Evolutionary conservation across 169 alveolate genomes (phyloP), one percentile per base, ranked within the genome.

Genomic region (Plasmodium adleri): DNA sequence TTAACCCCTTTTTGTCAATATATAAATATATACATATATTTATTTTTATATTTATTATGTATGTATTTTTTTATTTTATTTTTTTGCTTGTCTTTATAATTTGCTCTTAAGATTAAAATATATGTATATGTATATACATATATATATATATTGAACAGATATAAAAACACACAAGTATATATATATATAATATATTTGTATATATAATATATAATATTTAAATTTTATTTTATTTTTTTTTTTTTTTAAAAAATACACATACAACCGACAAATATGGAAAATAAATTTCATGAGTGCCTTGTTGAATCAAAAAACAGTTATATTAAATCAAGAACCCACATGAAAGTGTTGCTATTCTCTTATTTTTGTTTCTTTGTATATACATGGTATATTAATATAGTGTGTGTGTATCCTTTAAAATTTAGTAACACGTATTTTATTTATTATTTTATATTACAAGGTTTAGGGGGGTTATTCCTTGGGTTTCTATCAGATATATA

Each of bases 401-500:
- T 59, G 6, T 74, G 54, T 45, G 50, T 74, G 15, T 74, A 60
- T 39, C 88, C 88, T 1, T 20, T 74, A 60, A 60, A 74, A 20
- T 45, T 43, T 59, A n/a, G 20, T 59, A 73, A 45, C n/a, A 3
- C 8, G 5, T 47, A 43, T 62, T 74, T 74, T 64, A 22, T 45
- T 60, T 13, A 43, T 10, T 45, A 74, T 47, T 74, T 60, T 47
- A 20, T 45, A 10, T 32, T 74, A 12, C 88, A 74, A 74, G 88
- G 88, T 15, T 22, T 60, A 60, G 88, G 88, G 4, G 59, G 74
- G 59, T 13, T 58, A 17, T 10, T 74, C 13, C 50, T 74, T 43
- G 88, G 88, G 7, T 13, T 74, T 6, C 13, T 74, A 8, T 60
- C 88, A 7, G 88, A 74, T 26, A 22, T 74, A 63, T 74, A 50